Evolutionary conservation across 371 early-diverging fungal species (phyloP).

Genomic region (Apophysomyces elegans): DNA sequence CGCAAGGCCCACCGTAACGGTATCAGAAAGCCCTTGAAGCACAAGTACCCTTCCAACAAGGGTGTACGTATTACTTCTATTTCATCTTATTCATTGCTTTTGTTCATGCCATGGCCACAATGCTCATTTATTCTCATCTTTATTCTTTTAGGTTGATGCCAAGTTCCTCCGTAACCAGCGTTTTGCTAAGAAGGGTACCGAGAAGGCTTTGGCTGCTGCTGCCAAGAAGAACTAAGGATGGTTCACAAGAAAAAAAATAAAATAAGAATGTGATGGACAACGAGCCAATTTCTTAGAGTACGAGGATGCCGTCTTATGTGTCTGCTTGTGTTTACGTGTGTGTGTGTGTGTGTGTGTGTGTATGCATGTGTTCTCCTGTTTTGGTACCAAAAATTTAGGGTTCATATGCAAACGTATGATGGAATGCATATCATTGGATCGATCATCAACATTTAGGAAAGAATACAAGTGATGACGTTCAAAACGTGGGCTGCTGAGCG

Average conservation of each 20-base stretch:
- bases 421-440: neutral
- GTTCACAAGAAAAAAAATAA: constrained; percentile 7
- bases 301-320: too few species aligned
- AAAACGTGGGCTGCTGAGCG: constrained; percentile 2
- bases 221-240: constrained; percentile 17
- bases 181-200: constrained; percentile 87
- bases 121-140: constrained; percentile 13
- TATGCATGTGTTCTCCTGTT: too few species aligned
- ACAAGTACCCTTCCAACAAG: constrained; percentile 90
- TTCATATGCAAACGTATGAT: neutral
- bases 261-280: neutral
- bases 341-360: too few species aligned
- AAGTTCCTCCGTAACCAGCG: constrained; percentile 99
- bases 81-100: neutral
- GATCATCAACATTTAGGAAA: neutral
- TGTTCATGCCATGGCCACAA: neutral
- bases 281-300: neutral
- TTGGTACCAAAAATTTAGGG: neutral
- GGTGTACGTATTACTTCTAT: constrained; percentile 69
- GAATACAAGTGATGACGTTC: neutral
- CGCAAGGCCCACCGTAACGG: constrained; percentile 98
- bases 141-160: constrained; percentile 75
- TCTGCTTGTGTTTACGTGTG: too few species aligned
- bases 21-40: constrained; percentile 93
- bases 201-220: constrained; percentile 53